A percentile compares a stretch with the other conserved stretches of the same genome.
Evolutionary conservation across 2,329 filamentous ascomycete genomes (phyloP).

Genomic region (Claviceps sp.): DNA sequence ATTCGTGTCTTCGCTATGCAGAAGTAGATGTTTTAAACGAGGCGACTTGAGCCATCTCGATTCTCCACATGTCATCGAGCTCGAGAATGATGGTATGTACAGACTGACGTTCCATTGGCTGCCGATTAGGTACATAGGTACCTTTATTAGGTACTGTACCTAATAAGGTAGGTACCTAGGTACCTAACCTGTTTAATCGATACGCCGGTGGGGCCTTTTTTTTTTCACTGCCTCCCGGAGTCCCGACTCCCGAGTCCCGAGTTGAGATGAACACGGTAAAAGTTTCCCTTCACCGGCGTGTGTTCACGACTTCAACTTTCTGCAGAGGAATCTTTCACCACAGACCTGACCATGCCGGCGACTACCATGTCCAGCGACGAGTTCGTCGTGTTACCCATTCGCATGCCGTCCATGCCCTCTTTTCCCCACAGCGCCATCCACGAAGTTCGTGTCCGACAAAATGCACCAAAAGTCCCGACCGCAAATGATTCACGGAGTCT

Average conservation of each 20-base stretch:
- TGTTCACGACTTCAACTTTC: not conserved
- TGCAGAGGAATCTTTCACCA: too few species aligned
- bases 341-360: conserved; percentile 14
- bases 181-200: too few species aligned
- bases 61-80: too few species aligned
- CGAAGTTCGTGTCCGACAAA: conserved; percentile 75
- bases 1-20: not conserved
- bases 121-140: too few species aligned
- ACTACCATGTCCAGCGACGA: conserved; percentile 27
- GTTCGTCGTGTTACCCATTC: conserved; percentile 57
- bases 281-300: not conserved
- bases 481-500: conserved; percentile 64
- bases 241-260: too few species aligned
- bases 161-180: too few species aligned
- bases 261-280: not conserved
- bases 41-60: not conserved
- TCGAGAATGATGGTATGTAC: not conserved
- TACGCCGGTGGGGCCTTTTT: not conserved
- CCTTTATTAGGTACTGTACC: too few species aligned
- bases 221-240: not conserved
- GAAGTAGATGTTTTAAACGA: too few species aligned
- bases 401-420: conserved; percentile 48
- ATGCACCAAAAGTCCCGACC: conserved; percentile 66
- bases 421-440: conserved; percentile 54
- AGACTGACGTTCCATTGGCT: not conserved